Percentiles rank a stretch among this genome's conserved stretches.
phyloP scores from a whole-genome alignment of 345 rosid species.

The Abelmoschus esculentus region DNA sequence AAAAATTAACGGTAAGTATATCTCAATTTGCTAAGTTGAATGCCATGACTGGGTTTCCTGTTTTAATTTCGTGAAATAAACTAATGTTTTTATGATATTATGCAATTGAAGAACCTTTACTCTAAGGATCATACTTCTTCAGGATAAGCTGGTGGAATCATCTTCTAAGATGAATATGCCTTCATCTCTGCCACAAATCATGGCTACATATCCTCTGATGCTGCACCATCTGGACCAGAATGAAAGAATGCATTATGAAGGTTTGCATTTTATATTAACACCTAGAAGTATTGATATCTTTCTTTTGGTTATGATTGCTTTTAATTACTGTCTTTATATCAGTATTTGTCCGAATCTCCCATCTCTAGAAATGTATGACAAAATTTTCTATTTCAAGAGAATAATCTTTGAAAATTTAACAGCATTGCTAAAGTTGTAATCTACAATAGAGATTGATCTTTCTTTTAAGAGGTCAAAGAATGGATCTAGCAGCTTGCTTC shows the following conservation, averaged over 20 bases:
- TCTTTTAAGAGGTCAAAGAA: neutral
- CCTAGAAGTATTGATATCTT: neutral
- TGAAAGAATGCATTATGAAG: conserved; percentile 42
- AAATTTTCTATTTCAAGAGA: neutral
- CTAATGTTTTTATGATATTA: conserved; percentile 29
- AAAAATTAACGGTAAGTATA: neutral
- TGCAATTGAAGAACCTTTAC: conserved; percentile 36
- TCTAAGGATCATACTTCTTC: conserved; percentile 47
- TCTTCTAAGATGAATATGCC: conserved; percentile 42
- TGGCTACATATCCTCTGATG: conserved; percentile 43
- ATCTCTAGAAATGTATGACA: neutral
- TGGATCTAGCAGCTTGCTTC: neutral
- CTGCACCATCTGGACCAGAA: conserved; percentile 35
- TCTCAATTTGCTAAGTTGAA: conserved; percentile 2
- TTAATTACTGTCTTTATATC: neutral
- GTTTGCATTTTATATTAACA: conserved; percentile 24
- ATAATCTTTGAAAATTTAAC: neutral
- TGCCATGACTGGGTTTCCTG: neutral
- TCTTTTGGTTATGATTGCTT: neutral
- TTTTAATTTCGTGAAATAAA: conserved; percentile 28
- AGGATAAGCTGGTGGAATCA: conserved; percentile 63
- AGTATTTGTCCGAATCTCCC: neutral
- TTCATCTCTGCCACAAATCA: conserved; percentile 40
- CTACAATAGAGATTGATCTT: neutral
- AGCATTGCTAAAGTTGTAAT: neutral